Evolutionary conservation across 176 grass and related monocot species (phyloP).

Genomic region (Olyra latifolia): DNA sequence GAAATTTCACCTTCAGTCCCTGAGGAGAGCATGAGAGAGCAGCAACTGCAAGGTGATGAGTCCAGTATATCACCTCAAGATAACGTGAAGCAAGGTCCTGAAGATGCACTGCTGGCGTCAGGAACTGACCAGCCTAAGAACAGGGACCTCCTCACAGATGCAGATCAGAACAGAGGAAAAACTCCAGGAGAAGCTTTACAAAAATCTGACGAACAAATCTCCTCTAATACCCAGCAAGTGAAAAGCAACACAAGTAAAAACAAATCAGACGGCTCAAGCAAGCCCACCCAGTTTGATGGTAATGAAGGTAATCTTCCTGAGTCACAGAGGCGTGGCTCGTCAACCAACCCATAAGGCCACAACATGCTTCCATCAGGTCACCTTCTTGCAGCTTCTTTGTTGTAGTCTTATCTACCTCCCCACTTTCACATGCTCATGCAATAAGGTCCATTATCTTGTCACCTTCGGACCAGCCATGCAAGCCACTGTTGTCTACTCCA

Average conservation of each 20-base stretch:
- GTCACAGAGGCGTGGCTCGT: not conserved
- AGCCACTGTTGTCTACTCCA: conserved; percentile 10
- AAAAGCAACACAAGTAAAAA: conserved; percentile 17
- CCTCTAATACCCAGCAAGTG: conserved; percentile 6
- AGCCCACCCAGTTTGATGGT: not conserved
- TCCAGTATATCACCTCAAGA: conserved; percentile 16
- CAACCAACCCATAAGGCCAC: conserved; percentile 12
- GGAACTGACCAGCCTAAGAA: conserved; percentile 24
- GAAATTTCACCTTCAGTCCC: conserved; percentile 25
- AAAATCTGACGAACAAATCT: conserved; percentile 5
- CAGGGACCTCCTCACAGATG: not conserved
- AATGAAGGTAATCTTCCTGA: conserved; percentile 22
- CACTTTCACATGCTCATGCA: conserved; percentile 17
- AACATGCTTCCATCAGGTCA: not conserved
- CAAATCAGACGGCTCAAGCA: conserved; percentile 36
- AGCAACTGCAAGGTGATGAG: conserved; percentile 34
- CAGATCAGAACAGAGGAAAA: conserved; percentile 28
- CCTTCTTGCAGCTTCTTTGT: conserved; percentile 9
- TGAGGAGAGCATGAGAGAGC: conserved; percentile 11
- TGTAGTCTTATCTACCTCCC: conserved; percentile 1
- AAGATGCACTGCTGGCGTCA: not conserved
- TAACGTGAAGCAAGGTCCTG: conserved; percentile 26
- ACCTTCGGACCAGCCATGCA: conserved; percentile 14
- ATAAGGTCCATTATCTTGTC: conserved; percentile 47
- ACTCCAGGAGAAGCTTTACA: conserved; percentile 13